phyloP scores from a whole-genome alignment of 2,329 filamentous ascomycete genomes.

The Colletotrichum melonis region DNA sequence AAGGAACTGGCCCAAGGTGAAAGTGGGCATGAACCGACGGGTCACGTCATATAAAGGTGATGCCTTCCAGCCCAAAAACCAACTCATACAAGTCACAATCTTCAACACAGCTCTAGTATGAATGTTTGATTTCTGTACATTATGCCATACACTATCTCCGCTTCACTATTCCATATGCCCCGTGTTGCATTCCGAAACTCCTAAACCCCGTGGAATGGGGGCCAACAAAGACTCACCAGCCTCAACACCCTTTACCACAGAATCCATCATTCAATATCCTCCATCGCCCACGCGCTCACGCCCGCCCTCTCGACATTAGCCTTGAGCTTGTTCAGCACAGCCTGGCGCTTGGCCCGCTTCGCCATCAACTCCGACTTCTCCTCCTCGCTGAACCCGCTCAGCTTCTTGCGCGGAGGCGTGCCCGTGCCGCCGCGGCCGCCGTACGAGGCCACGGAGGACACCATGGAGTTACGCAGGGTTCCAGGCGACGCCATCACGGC shows the following conservation, averaged over 20 bases:
- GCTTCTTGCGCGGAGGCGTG: conserved; percentile 69
- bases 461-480: conserved; percentile 53
- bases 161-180: conserved; percentile 13
- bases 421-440: conserved; percentile 41
- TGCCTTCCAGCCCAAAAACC: not conserved
- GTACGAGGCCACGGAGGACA: conserved; percentile 54
- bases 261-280: conserved; percentile 55
- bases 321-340: conserved; percentile 64
- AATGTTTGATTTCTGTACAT: conserved; percentile 26
- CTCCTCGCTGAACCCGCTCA: conserved; percentile 68
- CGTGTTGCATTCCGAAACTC: conserved; percentile 21
- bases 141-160: conserved; percentile 33
- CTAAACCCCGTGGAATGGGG: not conserved
- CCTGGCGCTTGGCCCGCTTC: conserved; percentile 63
- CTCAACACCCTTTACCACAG: not conserved
- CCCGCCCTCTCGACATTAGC: conserved; percentile 61
- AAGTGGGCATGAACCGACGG: not conserved
- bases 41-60: not conserved
- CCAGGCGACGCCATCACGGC: conserved; percentile 50
- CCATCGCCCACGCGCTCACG: conserved; percentile 61
- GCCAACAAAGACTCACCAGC: not conserved
- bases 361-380: conserved; percentile 69
- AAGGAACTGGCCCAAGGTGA: too few relatives aligned
- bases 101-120: not conserved
- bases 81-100: not conserved